Evolutionary conservation across 345 rosid genomes (phyloP).

Genomic region (Syzygium oleosum): DNA sequence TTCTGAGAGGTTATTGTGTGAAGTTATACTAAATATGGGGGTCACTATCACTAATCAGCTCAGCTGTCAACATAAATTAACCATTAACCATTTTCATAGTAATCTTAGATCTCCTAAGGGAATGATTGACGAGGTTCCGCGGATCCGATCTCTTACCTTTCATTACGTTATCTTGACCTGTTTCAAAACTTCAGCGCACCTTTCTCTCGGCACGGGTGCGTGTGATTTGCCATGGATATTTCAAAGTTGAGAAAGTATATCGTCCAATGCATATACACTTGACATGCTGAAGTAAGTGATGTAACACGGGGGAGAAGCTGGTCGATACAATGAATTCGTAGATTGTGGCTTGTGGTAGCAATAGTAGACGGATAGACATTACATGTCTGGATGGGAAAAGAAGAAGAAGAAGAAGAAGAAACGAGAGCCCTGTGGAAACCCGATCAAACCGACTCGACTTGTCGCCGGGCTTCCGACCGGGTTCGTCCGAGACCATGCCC

Average conservation of each 20-base stretch:
- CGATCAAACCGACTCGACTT: neutral
- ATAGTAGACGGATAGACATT: neutral
- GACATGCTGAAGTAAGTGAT: neutral
- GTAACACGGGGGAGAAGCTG: neutral
- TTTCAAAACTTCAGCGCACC: neutral
- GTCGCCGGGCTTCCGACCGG: neutral
- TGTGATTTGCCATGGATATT: neutral
- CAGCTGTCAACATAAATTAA: neutral
- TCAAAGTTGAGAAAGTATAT: neutral
- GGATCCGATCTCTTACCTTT: neutral
- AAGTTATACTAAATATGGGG: neutral
- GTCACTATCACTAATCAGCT: neutral
- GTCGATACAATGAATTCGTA: neutral
- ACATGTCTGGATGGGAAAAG: neutral
- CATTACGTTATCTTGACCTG: neutral
- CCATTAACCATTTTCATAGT: neutral
- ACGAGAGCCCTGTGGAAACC: neutral
- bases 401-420: neutral
- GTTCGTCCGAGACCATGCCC: neutral
- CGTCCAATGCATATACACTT: neutral
- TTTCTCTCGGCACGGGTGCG: neutral
- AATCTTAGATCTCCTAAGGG: neutral
- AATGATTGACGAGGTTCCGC: neutral
- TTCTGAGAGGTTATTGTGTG: neutral
- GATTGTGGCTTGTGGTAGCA: neutral